A percentile compares a stretch with the other conserved stretches of the same genome.
Conservation (phyloP, 1,284 basidiomycete species). For the Cerioporus squamosus region DNA sequence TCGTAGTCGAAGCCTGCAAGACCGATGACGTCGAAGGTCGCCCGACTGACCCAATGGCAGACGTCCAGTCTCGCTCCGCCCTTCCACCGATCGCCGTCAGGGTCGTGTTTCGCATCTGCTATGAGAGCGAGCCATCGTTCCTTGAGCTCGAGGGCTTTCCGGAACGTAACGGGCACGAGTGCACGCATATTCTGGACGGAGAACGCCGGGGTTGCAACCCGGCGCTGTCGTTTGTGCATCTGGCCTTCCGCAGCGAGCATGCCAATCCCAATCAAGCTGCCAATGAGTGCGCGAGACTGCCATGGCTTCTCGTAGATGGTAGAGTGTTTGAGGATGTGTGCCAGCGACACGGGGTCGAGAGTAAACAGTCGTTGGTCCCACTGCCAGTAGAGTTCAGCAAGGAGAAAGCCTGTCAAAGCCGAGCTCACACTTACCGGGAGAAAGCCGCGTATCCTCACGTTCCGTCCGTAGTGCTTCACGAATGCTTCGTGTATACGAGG, state of each 20-base stretch:
- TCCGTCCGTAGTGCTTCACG: conserved; percentile 44
- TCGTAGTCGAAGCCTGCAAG: conserved; percentile 79
- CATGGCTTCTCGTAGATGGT: conserved; percentile 79
- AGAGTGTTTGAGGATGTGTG: conserved; percentile 70
- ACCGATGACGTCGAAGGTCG: conserved; percentile 83
- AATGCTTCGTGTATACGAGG: conserved; percentile 55
- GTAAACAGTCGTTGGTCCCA: conserved; percentile 80
- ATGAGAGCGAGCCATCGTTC: conserved; percentile 61
- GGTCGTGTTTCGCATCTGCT: conserved; percentile 17
- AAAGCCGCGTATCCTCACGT: conserved; percentile 64
- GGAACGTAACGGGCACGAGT: conserved; percentile 71
- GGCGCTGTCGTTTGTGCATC: conserved; percentile 74
- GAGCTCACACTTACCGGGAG: conserved; percentile 54
- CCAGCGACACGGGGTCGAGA: conserved; percentile 72
- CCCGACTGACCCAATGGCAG: conserved; percentile 74
- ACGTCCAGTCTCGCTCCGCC: conserved; percentile 57
- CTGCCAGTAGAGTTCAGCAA: conserved; percentile 41
- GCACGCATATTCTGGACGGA: conserved; percentile 74
- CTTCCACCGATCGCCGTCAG: conserved; percentile 22
- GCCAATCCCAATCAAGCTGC: conserved; percentile 75
- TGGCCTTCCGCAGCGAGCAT: conserved; percentile 79
- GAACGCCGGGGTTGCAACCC: conserved; percentile 78
- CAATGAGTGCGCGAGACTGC: conserved; percentile 74
- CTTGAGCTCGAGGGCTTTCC: conserved; percentile 65
- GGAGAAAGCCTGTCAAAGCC: background rate